Evolutionary conservation across 2,329 filamentous ascomycete genomes (phyloP), one percentile per base, ranked within the genome.

Genomic region (Cadophora gregata): DNA sequence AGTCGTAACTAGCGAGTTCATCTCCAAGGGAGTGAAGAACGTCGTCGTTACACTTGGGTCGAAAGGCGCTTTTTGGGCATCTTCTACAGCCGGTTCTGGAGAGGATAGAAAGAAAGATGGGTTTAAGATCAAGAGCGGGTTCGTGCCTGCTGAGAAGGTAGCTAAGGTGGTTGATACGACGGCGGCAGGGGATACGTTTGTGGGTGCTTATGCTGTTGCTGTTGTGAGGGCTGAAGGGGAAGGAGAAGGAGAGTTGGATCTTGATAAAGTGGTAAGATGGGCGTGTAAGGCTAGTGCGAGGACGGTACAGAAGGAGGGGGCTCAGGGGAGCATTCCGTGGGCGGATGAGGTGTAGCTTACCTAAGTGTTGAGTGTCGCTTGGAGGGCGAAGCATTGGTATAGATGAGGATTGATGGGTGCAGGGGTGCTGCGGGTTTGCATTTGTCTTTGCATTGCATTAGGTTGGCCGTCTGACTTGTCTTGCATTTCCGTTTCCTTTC

Each of bases 171-270:
- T 97, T 4, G 95, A 98, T 78, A 98, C 95, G 0, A 98, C 95
- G 8, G 95, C 91, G 1, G 96, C 96, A 5, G 95, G 95, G 0
- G 95, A 98, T 78, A 97, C 95, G 0, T 97, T 97, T 80, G 92
- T 96, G 5, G 95, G 96, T 1, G 91, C 88, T 25, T 97, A 97
- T 77, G 91, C 93, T 2, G 86, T 96, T 29, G 86, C 88, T 65
- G 85, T 90, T 33, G 92, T 92, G 6, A 24, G 31, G 7, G 60
- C 21, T 29, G 48, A 10, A 21, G 19, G n/a, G 9, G 24, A n/a
- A 9, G 69, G 65, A 42, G 64, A 62, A 8, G 67, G 45, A 19
- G 50, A 51, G 2, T 77, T 79, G 67, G 79, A 78, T 29, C 77
- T 81, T 14, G 75, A 79, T 21, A 76, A 81, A 21, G 88, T 90